Evolutionary conservation across 768 basidiomycete genomes (phyloP), one percentile per base, ranked within the genome.

Genomic region (Sistotremastrum niveocremeum): DNA sequence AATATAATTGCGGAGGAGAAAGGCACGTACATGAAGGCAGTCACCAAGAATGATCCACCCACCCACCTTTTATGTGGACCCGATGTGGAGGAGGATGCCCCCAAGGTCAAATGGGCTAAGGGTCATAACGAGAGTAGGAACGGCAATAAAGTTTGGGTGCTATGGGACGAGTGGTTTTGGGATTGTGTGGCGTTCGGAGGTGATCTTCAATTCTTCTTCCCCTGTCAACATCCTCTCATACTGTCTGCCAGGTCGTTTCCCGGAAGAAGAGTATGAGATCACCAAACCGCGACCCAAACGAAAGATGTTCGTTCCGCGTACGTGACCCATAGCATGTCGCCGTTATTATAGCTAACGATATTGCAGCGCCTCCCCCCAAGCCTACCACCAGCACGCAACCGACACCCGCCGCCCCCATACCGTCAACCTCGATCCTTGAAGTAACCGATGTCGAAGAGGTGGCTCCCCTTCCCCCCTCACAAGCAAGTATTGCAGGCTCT

Each of bases 91-190:
- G 46, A 56, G 31, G 53, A 59, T 41, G 48, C 79, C 7, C 76
- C 84, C 42, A 90, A 89, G 65, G 81, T 90, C 70, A 69, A 65
- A 4, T 85, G 83, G 54, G 86, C 86, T 0, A 71, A 77, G 47
- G 82, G 81, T 56, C 83, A 84, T 54, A 84, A 83, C 56, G 59
- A 66, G 11, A 66, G 69, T 20, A 74, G 77, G 34, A 85, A 87
- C 59, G 81, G 80, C 4, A 69, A 74, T 39, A 89, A 20, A 20
- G 20, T 90, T 33, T 69, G 74, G 42, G 65, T 93, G 2, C 77
- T 95, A 1, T 94, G 91, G 84, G 89, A 93, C 56, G 90, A 94
- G 51, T 97, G 93, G 93, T 84, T 95, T 47, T 93, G 88, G 88
- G 91, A 95, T 56, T 93, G 75, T 30, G 55, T 93, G 2, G 77